Conservation (phyloP, 2,329 filamentous ascomycete species). For the Aspergillus tanneri region DNA sequence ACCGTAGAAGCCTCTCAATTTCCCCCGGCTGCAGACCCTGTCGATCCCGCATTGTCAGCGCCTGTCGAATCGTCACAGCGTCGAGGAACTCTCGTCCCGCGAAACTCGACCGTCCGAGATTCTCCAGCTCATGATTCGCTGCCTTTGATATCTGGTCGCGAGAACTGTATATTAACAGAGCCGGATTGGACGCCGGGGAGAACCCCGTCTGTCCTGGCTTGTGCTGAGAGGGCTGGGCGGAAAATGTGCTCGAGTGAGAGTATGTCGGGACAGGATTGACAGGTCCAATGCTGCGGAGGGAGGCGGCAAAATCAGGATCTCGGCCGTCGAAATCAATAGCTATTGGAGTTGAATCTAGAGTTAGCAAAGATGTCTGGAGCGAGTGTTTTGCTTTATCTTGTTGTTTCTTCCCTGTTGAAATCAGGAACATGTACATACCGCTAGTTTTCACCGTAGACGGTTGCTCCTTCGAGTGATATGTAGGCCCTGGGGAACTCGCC, state of each 20-base stretch:
- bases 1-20: slow-evolving; percentile 47
- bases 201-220: slow-evolving; percentile 37
- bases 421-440: slow-evolving; percentile 35
- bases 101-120: slow-evolving; percentile 44
- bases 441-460: slow-evolving; percentile 33
- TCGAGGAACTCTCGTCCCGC: slow-evolving; percentile 49
- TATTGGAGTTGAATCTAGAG: slow-evolving; percentile 21
- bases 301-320: slow-evolving; percentile 71
- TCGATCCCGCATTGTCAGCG: slow-evolving; percentile 49
- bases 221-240: slow-evolving; percentile 23
- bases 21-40: slow-evolving; percentile 35
- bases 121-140: slow-evolving; percentile 56
- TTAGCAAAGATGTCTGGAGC: background rate
- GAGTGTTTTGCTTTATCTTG: no score
- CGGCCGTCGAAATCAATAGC: slow-evolving; percentile 61
- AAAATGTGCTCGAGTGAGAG: slow-evolving; percentile 55
- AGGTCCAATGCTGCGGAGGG: slow-evolving; percentile 66
- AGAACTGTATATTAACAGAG: slow-evolving; percentile 54
- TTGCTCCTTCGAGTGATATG: slow-evolving; percentile 38
- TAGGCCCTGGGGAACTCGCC: slow-evolving; percentile 25
- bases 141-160: slow-evolving; percentile 51
- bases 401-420: no score
- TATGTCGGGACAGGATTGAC: slow-evolving; percentile 59
- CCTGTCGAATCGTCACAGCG: slow-evolving; percentile 51
- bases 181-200: slow-evolving; percentile 50